Base-by-base conservation (phyloP, 2,329 filamentous ascomycete species). In the Paraconiothyrium brasiliense region DNA sequence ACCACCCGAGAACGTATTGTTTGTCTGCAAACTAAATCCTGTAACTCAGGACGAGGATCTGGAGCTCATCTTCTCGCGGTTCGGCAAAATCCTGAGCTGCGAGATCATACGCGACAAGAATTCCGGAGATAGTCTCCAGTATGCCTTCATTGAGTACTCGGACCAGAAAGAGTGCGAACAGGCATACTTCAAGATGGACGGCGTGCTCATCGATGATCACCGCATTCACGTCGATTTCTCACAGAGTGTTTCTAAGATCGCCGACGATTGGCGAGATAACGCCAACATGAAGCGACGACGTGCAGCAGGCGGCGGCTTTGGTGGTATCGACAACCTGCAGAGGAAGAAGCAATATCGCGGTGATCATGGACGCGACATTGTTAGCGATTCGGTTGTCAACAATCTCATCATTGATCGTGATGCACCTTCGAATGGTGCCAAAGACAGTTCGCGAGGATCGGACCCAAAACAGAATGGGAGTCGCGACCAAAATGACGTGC, bases 151-250 rank as follows among this genome's bases (percentile, higher is more conserved):
- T 73, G 95, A 99, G 77, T 99, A 94, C 72, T 92, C 94, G 61
- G 91, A 96, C 58, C 95, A 97, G 80, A 88, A 90, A 68, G 92
- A 94, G 57, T 98, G 95, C 77, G 95, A 99, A 80, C 89, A 92
- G 56, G 95, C 95, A 2, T 99, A 97, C 75, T 95, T 96, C 83
- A 99, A 99, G 81, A 99, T 99, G 95, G 93, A 99, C 78, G 93
- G 91, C 2, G 94, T 98, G 1, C 82, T 99, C 58, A 98, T 99
- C 67, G 95, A 99, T 73, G 95, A 99, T 71, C 92, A 97, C 67
- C 90, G 95, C 46, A 99, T 99, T 66, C 95, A 99, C 75, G 95
- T 99, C 59, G 95, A 99, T 80, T 99, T 99, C 79, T 97, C 94
- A 11, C 95, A 99, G 81, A 97, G 93, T 76, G 95, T 91, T 11